Base-by-base conservation (phyloP, 116 monocot species). In the Phalaenopsis hybrid region DNA sequence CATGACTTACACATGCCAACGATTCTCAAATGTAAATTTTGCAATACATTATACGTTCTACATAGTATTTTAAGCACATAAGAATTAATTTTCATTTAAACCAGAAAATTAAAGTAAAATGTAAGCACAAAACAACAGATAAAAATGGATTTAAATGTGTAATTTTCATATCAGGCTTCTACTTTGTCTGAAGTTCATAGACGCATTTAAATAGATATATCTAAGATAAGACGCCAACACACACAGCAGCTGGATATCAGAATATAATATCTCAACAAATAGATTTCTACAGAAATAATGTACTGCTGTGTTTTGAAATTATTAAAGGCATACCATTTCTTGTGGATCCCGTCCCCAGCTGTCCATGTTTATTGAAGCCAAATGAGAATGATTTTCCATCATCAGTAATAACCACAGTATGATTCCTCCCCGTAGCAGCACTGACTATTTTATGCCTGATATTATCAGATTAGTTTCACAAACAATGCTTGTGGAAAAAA, bases 311-410 rank as follows among this genome's bases (percentile, higher is more conserved):
- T 75, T 18, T 75, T 75, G n/a, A 75, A 45, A n/a, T 20, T 43
- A 74, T 41, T 75, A 45, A 44, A 31, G 6, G n/a, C 45, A 18
- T 61, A 95, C 99, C 99, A 85, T 85, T 95, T 77, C 84, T 92
- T 68, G 52, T 10, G 16, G 99, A 95, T 75, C 95, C 99, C 10
- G 92, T 83, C 34, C 99, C 99, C 74, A 99, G 80, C 78, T 99
- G 99, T 41, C 99, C 99, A 76, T 95, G 89, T 78, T 99, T 99
- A 84, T 99, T 99, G 86, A 84, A 78, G 61, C 99, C 99, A 90
- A 99, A 95, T 65, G 95, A 72, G 80, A 93, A 94, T 3, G 95
- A 93, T 80, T 91, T 88, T 20, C 94, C 91, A 82, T 99, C 99
- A 57, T 95, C 99, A 80, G 92, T 94, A 68, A 99, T 89, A 48